Conservation (phyloP, 352 stramenopile species). For the Phytopythium montanum region DNA sequence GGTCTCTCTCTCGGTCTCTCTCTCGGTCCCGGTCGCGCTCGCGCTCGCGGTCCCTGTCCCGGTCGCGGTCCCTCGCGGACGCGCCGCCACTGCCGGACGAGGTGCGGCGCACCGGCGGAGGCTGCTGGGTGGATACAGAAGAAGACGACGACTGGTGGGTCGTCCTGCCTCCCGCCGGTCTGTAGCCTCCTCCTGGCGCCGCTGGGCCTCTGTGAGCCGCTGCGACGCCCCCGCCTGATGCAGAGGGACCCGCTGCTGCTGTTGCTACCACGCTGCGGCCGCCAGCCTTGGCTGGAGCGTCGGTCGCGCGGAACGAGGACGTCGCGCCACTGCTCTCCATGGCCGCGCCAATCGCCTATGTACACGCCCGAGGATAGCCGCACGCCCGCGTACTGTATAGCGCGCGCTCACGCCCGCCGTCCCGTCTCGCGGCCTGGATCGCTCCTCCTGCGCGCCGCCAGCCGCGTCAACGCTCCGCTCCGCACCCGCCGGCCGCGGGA, state of each 20-base stretch:
- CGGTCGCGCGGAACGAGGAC: constrained; percentile 19
- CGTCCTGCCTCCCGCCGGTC: constrained; percentile 6
- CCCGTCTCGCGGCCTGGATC: not conserved
- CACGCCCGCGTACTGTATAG: not conserved
- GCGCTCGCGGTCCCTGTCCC: constrained; percentile 20
- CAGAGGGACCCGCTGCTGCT: not conserved
- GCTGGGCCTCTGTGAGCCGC: not conserved
- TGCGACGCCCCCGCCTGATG: not conserved
- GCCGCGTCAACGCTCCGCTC: not conserved
- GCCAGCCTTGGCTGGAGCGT: constrained; percentile 7
- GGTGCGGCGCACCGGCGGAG: constrained; percentile 49
- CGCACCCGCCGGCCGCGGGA: not conserved
- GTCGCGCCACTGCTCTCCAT: constrained; percentile 14
- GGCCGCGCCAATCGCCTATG: not conserved
- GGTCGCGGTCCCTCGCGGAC: constrained; percentile 32
- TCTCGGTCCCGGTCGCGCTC: constrained; percentile 17
- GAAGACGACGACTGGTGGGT: not conserved
- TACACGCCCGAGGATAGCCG: not conserved
- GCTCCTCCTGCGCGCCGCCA: not conserved
- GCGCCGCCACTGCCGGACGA: constrained; percentile 21
- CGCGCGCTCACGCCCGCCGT: not conserved
- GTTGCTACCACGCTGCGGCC: no score
- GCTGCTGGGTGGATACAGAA: constrained; percentile 13
- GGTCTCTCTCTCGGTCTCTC: constrained; percentile 13
- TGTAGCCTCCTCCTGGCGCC: constrained; percentile 12